A percentile compares a stretch with the other conserved stretches of the same genome.
These are phyloP conservation scores for Xylaria sp. DNA, from an alignment of 2,329 filamentous ascomycete species.

Conservation along the genomic window DNA sequence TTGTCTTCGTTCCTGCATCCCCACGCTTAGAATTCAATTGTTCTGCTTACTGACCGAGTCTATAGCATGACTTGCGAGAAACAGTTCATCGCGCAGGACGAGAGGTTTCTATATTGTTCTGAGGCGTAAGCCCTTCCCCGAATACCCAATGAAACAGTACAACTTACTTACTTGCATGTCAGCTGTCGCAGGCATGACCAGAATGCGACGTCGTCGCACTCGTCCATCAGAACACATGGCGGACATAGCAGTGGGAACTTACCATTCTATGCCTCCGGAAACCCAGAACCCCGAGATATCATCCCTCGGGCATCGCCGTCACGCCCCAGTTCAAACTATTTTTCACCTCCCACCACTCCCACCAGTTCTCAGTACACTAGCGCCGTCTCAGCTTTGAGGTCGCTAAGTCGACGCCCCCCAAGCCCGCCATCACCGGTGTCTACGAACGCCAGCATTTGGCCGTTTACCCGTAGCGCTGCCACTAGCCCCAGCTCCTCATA, in stretches of 20 bases:
- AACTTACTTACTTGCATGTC: constrained; percentile 43
- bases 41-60: constrained; percentile 46
- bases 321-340: constrained; percentile 65
- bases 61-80: constrained; percentile 74
- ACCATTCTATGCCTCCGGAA: constrained; percentile 58
- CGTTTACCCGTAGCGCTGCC: constrained; percentile 63
- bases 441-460: constrained; percentile 62
- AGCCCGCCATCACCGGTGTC: constrained; percentile 66
- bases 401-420: constrained; percentile 64
- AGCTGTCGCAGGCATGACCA: constrained; percentile 68
- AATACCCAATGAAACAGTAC: constrained; percentile 33
- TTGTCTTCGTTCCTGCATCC: constrained; percentile 51
- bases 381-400: constrained; percentile 67
- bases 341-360: constrained; percentile 65
- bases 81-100: constrained; percentile 70
- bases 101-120: constrained; percentile 71
- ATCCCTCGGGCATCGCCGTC: constrained; percentile 73
- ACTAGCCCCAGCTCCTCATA: constrained; percentile 66
- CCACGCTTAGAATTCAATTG: constrained; percentile 31
- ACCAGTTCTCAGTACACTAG: constrained; percentile 60
- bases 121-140: constrained; percentile 63
- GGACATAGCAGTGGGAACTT: constrained; percentile 52
- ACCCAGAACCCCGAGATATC: constrained; percentile 69
- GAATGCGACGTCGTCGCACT: constrained; percentile 49
- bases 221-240: constrained; percentile 49